Evolutionary conservation across 495 filamentous ascomycete genomes (phyloP).

Genomic region (Diplogelasinospora grovesii): DNA sequence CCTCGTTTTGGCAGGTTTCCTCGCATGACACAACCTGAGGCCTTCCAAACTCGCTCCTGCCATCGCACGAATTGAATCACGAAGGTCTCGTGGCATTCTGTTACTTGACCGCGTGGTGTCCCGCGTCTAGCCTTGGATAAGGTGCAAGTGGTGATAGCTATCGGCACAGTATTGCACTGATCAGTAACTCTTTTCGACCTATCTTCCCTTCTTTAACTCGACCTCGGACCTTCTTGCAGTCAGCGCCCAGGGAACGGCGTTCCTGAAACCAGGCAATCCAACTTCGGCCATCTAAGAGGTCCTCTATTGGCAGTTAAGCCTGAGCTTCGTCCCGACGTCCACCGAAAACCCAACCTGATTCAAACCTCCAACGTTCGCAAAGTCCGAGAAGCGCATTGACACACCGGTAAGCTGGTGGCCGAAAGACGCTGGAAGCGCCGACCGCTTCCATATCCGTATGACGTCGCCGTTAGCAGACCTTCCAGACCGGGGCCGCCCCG

Average conservation of each 20-base stretch:
- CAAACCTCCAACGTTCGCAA: too few species aligned
- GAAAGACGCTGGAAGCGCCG: conserved; percentile 8
- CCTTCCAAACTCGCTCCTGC: conserved; percentile 6
- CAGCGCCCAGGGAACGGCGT: too few species aligned
- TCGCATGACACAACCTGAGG: neutral
- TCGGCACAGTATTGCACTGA: too few species aligned
- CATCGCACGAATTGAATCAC: conserved; percentile 12
- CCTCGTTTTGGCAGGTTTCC: too few species aligned
- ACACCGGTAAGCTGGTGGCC: conserved; percentile 2
- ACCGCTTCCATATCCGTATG: conserved; percentile 20
- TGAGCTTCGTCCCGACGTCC: neutral
- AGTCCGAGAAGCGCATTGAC: too few species aligned
- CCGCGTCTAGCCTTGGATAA: neutral
- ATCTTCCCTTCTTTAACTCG: too few species aligned
- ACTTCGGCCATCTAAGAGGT: too few species aligned
- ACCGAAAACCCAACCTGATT: neutral
- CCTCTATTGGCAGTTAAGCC: too few species aligned
- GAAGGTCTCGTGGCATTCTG: conserved; percentile 25
- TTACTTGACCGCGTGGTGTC: conserved; percentile 22
- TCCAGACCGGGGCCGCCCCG: conserved; percentile 23
- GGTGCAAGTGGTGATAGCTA: too few species aligned
- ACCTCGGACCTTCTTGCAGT: too few species aligned
- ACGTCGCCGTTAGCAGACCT: conserved; percentile 28
- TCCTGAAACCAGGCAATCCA: too few species aligned
- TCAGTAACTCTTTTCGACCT: too few species aligned